Percentiles rank a stretch among this genome's conserved stretches.
These are phyloP conservation scores for Cercospora nicotianae DNA, from an alignment of 2,329 filamentous ascomycete species.

Conservation along the genomic window DNA sequence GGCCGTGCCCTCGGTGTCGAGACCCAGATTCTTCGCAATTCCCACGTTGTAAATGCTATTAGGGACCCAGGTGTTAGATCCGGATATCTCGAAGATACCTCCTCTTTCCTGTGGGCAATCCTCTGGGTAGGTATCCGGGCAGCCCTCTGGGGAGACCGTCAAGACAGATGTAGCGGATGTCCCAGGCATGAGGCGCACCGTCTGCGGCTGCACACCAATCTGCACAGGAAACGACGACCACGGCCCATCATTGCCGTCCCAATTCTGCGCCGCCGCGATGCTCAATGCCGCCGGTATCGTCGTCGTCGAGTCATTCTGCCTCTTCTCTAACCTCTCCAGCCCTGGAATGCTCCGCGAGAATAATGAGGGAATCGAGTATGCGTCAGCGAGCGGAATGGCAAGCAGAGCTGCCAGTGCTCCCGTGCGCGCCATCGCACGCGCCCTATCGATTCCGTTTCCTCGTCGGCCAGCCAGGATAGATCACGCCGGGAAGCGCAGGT, in stretches of 20 bases:
- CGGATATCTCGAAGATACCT: slow-evolving; percentile 50
- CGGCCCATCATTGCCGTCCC: slow-evolving; percentile 40
- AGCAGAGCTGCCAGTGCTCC: slow-evolving; percentile 10
- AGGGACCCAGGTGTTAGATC: slow-evolving; percentile 60
- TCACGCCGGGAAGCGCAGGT: background rate
- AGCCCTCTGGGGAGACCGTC: slow-evolving; percentile 35
- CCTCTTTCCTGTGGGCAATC: slow-evolving; percentile 37
- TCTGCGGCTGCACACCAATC: slow-evolving; percentile 37
- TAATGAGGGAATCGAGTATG: slow-evolving; percentile 12
- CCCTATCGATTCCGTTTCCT: background rate
- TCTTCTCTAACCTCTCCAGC: background rate
- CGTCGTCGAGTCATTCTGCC: slow-evolving; percentile 8
- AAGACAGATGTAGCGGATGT: slow-evolving; percentile 37
- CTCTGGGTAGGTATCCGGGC: slow-evolving; percentile 31
- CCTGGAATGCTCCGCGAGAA: slow-evolving; percentile 8
- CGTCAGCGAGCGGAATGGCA: slow-evolving; percentile 8
- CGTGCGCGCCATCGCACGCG: background rate
- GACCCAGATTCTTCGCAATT: slow-evolving; percentile 56
- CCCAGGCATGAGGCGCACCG: slow-evolving; percentile 37
- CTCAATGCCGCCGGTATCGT: slow-evolving; percentile 37
- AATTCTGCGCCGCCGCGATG: slow-evolving; percentile 41
- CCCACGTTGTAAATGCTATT: slow-evolving; percentile 64
- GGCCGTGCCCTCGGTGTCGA: slow-evolving; percentile 33
- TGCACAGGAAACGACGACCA: slow-evolving; percentile 43
- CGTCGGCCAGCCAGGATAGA: background rate